Base-by-base conservation (phyloP, 2,329 filamentous ascomycete genomes). In the Alternaria novae-zelandiae region DNA sequence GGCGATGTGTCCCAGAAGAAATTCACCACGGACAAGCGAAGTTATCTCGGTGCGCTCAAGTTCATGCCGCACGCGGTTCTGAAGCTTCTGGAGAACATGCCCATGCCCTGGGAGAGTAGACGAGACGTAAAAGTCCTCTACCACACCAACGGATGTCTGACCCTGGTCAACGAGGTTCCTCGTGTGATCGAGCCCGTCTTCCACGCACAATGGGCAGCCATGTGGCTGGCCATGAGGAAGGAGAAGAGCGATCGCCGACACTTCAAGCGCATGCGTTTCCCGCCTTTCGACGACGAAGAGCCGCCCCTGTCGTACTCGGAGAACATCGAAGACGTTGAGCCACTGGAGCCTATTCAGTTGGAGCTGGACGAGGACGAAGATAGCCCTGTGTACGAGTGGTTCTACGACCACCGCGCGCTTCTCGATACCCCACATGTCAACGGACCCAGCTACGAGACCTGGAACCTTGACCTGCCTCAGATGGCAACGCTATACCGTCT, bases 1-100 rank as follows among this genome's bases (percentile, higher is more conserved):
- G 96, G 96, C 72, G 96, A 99, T 85, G 95, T 99, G 54, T 98
- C 95, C 57, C 96, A 99, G 82, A 98, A 97, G 85, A 98, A 97
- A 81, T 99, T 97, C 85, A 97, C 93, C 70, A 97, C 91, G 77
- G 96, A 99, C 84, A 99, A 99, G 86, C 89, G 96, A 71, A 97
- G 94, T 82, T 99, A 99, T 80, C 87, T 99, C 51, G 96, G 96
- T 67, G 96, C 96, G 32, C 83, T 99, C 67, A 99, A 99, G 83
- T 99, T 97, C 83, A 99, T 99, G 96, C 96, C 96, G 1, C 96
- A 99, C 79, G 96, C 96, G 6, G 96, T 99, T 11, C 83, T 99
- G 83, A 99, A 99, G 84, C 86, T 99, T 23, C 82, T 99, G 60
- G 96, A 99, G 84, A 99, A 99, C 75, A 99, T 99, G 96, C 96